phyloP scores from a whole-genome alignment of 176 grass and related monocot genomes.

The Aegilops tauschii region DNA sequence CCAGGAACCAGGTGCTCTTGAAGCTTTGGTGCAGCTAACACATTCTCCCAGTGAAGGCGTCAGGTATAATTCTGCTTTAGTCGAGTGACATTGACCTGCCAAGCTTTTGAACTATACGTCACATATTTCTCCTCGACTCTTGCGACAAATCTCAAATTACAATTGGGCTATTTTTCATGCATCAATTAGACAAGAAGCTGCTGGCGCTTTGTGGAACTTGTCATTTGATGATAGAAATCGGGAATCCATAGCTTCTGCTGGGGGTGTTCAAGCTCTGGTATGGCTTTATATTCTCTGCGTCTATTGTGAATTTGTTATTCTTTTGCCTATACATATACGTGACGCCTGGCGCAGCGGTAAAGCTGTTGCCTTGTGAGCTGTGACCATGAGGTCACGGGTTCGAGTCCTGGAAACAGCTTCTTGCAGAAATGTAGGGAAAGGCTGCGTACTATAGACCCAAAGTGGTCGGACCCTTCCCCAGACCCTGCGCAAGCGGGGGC shows the following conservation, averaged over 20 bases:
- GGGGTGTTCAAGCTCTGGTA: conserved; percentile 96
- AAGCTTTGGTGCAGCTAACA: conserved; percentile 89
- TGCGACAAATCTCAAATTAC: conserved; percentile 22
- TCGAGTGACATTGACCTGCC: not conserved
- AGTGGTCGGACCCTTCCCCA: too few species aligned
- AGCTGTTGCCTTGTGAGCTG: too few species aligned
- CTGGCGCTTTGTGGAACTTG: conserved; percentile 98
- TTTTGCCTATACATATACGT: not conserved
- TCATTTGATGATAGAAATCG: conserved; percentile 99
- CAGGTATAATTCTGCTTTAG: conserved; percentile 51
- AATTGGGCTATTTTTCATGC: conserved; percentile 4
- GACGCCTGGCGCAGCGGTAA: not conserved
- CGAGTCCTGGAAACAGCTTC: too few species aligned
- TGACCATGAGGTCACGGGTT: too few species aligned
- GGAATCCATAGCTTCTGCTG: conserved; percentile 84
- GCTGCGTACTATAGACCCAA: too few species aligned
- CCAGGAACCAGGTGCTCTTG: conserved; percentile 90
- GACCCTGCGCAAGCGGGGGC: too few species aligned
- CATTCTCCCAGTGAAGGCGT: conserved; percentile 93
- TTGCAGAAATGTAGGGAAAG: too few species aligned
- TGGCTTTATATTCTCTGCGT: not conserved
- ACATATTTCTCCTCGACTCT: conserved; percentile 4
- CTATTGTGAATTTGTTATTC: not conserved
- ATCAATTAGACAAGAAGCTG: conserved; percentile 89
- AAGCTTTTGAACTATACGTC: not conserved